Conservation (phyloP, 2,329 filamentous ascomycete genomes). For the Paecilomyces sp. region DNA sequence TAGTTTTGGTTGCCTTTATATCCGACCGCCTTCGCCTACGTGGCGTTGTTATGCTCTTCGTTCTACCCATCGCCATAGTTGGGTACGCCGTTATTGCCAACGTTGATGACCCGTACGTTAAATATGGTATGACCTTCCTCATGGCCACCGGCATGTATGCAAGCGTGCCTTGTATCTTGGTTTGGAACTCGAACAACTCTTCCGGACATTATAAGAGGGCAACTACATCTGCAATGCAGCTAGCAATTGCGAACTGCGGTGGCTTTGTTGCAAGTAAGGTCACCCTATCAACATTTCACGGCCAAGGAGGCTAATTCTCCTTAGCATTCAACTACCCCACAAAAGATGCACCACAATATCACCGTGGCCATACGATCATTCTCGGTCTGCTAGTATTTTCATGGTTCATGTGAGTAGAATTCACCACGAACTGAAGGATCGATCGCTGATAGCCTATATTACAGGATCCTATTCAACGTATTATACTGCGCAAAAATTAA, state of each 20-base stretch:
- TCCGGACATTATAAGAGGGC: slow-evolving; percentile 65
- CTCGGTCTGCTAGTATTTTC: slow-evolving; percentile 53
- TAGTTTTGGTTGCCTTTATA: slow-evolving; percentile 40
- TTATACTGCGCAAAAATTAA: slow-evolving; percentile 59
- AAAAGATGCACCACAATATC: slow-evolving; percentile 50
- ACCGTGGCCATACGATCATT: slow-evolving; percentile 55
- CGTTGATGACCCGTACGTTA: slow-evolving; percentile 42
- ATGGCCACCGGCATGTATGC: slow-evolving; percentile 61
- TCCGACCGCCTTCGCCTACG: slow-evolving; percentile 56
- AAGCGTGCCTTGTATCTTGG: slow-evolving; percentile 56
- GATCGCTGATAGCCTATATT: slow-evolving; percentile 9
- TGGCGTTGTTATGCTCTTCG: slow-evolving; percentile 56
- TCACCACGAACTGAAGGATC: background rate
- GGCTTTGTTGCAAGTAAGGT: slow-evolving; percentile 55
- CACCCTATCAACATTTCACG: background rate
- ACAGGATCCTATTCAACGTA: slow-evolving; percentile 53
- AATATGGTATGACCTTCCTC: slow-evolving; percentile 61
- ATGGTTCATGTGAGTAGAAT: slow-evolving; percentile 55
- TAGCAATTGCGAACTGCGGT: slow-evolving; percentile 60
- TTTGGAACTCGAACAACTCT: slow-evolving; percentile 62
- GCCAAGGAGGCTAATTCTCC: slow-evolving; percentile 4
- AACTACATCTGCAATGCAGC: slow-evolving; percentile 58
- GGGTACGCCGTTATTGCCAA: slow-evolving; percentile 60
- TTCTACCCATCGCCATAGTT: slow-evolving; percentile 56
- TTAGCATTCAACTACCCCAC: slow-evolving; percentile 56